Base-by-base conservation (phyloP, 805 yeast genomes). In the Nadsonia fulvescens region DNA sequence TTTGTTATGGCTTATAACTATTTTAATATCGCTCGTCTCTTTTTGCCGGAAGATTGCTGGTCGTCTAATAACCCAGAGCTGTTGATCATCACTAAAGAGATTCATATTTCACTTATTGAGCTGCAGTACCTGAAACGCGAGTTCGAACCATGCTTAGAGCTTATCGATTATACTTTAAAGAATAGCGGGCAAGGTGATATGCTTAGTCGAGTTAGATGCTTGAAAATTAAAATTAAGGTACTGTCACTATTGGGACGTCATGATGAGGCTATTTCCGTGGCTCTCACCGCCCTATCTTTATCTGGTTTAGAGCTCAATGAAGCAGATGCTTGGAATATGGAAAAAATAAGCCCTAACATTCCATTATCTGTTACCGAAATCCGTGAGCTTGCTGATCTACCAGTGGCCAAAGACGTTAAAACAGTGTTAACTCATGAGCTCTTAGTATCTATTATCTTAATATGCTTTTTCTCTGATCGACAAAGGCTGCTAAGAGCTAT, bases 361-460 rank as follows among this genome's bases (percentile, higher is more conserved):
- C 66, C 66, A 2, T 29, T 51, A 13, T 52, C 63, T 3, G 39
- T 52, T 5, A 36, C 46, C 5, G 61, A 58, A 24, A 55, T 61
- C 6, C 33, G 57, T 14, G 37, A 38, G 3, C 34, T 62, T 23
- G 37, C 32, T 2, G 26, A 38, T 2, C 22, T 43, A 1, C 27
- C 29, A 2, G 37, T 20, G 11, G 28, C 47, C 5, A 42, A 47
- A 3, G 45, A 52, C 21, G 46, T 47, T 5, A 37, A 40, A 6
- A 37, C 46, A 2, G 23, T 42, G 4, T 36, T 59, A 13, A 43
- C 53, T 2, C 60, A 56, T 15, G 62, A 60, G 29, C 41, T 63
- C 14, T 38, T 61, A 4, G 36, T 48, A 8, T 54, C 58, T 0
- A 39, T 54, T 1, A 42, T 52, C 22, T 32, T 43, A 6, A n/a